Conservation (phyloP, 495 filamentous ascomycete genomes). For the Glutinoglossum americanum region DNA sequence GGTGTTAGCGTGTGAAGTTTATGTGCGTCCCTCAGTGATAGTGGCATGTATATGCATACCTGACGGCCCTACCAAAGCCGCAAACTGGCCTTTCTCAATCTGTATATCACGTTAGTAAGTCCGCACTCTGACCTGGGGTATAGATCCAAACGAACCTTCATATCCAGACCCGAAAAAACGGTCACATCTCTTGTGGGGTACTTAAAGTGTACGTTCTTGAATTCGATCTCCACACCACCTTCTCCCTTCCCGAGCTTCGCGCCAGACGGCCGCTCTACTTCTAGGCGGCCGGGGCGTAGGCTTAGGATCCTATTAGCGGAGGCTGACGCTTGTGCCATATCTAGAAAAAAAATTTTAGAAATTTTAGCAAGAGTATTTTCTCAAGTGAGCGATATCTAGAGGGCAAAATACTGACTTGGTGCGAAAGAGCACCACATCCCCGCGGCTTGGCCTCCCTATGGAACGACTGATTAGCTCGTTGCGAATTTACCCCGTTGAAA, state of each 20-base stretch:
- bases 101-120: too few relatives aligned
- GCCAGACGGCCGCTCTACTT: background rate
- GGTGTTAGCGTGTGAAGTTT: too few relatives aligned
- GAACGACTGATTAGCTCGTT: background rate
- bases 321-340: conserved; percentile 35
- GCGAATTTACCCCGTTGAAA: background rate
- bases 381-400: too few relatives aligned
- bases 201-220: conserved; percentile 34
- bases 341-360: background rate
- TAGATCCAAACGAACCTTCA: conserved; percentile 4
- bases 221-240: conserved; percentile 30
- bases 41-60: conserved; percentile 12
- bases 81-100: conserved; percentile 20
- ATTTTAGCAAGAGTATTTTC: too few relatives aligned
- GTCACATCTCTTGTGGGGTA: conserved; percentile 31
- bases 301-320: conserved; percentile 32
- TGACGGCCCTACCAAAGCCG: conserved; percentile 36
- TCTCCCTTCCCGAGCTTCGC: background rate
- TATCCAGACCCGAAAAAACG: conserved; percentile 24
- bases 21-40: too few relatives aligned
- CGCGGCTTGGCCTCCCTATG: conserved; percentile 1
- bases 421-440: conserved; percentile 21
- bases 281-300: background rate
- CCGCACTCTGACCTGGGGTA: too few relatives aligned
- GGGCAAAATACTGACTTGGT: conserved; percentile 19